Percentiles rank a stretch among this genome's conserved stretches.
phyloP scores from a whole-genome alignment of 495 filamentous ascomycete species.

The Penicillium pulvis region DNA sequence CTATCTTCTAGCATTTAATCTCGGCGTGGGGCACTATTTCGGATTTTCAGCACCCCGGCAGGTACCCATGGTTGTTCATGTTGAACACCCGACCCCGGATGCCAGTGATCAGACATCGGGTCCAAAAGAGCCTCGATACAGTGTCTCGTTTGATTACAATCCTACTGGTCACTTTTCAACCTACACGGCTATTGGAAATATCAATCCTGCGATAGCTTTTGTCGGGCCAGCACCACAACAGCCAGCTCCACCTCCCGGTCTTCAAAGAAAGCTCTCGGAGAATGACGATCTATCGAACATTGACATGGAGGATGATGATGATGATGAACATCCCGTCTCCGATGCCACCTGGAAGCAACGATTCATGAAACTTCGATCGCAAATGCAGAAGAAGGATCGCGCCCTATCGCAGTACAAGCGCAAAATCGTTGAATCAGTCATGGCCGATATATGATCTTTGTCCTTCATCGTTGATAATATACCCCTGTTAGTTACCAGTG shows the following conservation, averaged over 20 bases:
- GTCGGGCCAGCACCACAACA: conserved; percentile 3
- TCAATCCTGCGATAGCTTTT: conserved; percentile 22
- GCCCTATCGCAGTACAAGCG: conserved; percentile 53
- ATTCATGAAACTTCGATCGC: conserved; percentile 48
- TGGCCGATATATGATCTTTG: conserved; percentile 47
- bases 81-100: conserved; percentile 14
- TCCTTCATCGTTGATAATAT: background rate
- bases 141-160: conserved; percentile 36
- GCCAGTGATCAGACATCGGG: background rate
- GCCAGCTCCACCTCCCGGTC: conserved; percentile 10
- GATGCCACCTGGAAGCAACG: conserved; percentile 48
- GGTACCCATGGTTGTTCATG: conserved; percentile 26
- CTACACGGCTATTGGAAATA: conserved; percentile 33
- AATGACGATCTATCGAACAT: conserved; percentile 24
- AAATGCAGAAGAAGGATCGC: conserved; percentile 54
- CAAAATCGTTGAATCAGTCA: conserved; percentile 58
- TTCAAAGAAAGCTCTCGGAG: conserved; percentile 23
- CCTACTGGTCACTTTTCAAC: conserved; percentile 29
- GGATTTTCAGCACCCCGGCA: conserved; percentile 31
- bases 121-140: conserved; percentile 23
- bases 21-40: conserved; percentile 43
- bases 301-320: conserved; percentile 41
- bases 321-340: conserved; percentile 26
- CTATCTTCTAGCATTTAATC: conserved; percentile 35
- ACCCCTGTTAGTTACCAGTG: background rate